These are phyloP conservation scores for Haematococcus lacustris DNA, from an alignment of 139 green algal genomes.

Conservation along the genomic window DNA sequence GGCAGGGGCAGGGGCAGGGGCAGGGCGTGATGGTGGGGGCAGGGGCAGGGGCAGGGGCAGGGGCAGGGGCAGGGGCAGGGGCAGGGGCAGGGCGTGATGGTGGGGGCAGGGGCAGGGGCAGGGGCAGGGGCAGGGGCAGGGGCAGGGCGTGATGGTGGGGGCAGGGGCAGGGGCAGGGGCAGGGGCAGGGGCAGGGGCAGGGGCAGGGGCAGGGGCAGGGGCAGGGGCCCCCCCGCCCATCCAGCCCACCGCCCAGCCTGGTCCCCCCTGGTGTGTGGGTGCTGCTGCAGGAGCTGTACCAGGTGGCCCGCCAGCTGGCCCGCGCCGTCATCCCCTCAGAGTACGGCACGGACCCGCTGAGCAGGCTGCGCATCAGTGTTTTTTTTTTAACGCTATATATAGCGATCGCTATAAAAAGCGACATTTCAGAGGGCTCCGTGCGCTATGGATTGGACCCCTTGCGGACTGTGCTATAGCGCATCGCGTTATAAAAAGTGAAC, in stretches of 20 bases:
- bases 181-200: neutral
- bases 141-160: no score
- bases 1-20: neutral
- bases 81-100: neutral
- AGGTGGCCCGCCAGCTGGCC: conserved; percentile 59
- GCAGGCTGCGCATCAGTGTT: conserved; percentile 14
- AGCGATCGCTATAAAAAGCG: no score
- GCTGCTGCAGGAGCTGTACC: conserved; percentile 39
- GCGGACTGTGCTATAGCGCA: no score
- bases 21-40: no score
- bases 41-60: neutral
- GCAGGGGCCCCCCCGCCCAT: neutral
- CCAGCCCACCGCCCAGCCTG: neutral
- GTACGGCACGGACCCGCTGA: conserved; percentile 61
- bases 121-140: no score
- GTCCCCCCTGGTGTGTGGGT: neutral
- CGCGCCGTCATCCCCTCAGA: conserved; percentile 58
- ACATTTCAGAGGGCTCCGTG: no score
- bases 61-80: neutral
- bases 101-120: neutral
- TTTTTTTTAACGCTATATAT: no score
- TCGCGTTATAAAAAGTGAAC: no score
- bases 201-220: neutral
- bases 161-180: no score
- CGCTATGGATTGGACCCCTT: no score